These are phyloP conservation scores for Alternaria solani DNA, from an alignment of 2,329 filamentous ascomycete species.

Conservation along the genomic window DNA sequence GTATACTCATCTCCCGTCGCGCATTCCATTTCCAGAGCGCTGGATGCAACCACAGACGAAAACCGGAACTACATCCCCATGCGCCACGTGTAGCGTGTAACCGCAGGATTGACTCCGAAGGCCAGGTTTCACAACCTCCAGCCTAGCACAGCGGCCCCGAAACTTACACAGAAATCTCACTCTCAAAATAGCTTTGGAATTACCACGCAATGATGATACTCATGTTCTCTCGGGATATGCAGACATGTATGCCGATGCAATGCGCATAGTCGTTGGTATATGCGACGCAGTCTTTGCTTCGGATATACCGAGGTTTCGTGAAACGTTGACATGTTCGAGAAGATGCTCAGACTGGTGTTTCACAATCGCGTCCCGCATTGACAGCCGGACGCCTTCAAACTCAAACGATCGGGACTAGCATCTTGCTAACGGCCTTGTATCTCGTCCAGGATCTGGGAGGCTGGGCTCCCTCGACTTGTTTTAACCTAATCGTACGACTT, in stretches of 20 bases:
- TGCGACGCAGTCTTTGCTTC: slow-evolving; percentile 17
- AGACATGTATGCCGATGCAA: slow-evolving; percentile 1
- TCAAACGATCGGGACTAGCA: slow-evolving; percentile 3
- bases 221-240: slow-evolving; percentile 4
- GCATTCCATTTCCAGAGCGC: slow-evolving; percentile 27
- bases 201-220: slow-evolving; percentile 3
- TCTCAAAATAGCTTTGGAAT: neutral
- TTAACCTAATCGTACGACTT: slow-evolving; percentile 10
- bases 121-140: slow-evolving; percentile 24
- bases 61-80: slow-evolving; percentile 19
- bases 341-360: slow-evolving; percentile 31
- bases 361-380: slow-evolving; percentile 22
- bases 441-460: slow-evolving; percentile 1
- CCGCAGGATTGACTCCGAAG: slow-evolving; percentile 13
- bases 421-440: slow-evolving; percentile 5
- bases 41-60: slow-evolving; percentile 24
- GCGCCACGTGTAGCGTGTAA: slow-evolving; percentile 28
- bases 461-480: slow-evolving; percentile 7
- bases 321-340: slow-evolving; percentile 35
- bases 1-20: slow-evolving; percentile 16
- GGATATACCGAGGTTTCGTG: slow-evolving; percentile 28
- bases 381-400: slow-evolving; percentile 10
- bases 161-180: neutral
- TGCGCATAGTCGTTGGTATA: slow-evolving; percentile 1
- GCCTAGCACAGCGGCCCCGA: slow-evolving; percentile 21